These are phyloP conservation scores for Tolypocladium inflatum DNA, from an alignment of 2,329 filamentous ascomycete genomes.

Conservation along the genomic window DNA sequence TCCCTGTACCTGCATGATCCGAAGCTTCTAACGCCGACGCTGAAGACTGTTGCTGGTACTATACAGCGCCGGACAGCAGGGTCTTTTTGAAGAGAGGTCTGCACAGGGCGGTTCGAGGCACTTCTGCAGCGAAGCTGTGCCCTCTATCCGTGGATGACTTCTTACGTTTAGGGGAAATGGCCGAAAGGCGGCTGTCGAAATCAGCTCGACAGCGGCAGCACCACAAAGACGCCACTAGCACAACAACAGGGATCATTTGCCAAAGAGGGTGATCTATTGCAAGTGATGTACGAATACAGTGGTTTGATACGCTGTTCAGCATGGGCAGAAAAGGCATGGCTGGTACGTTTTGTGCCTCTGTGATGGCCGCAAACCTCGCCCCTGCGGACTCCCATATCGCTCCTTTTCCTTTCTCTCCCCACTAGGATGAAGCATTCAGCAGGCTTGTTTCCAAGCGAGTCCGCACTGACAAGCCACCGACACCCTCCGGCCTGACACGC, in stretches of 20 bases:
- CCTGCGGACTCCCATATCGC: neutral
- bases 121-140: neutral
- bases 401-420: neutral
- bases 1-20: neutral
- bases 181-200: neutral
- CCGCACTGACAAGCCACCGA: no score
- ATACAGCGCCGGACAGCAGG: neutral
- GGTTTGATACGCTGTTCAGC: no score
- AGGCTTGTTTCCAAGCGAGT: no score
- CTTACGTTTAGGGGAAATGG: neutral
- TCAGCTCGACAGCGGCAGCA: neutral
- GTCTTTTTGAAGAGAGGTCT: neutral
- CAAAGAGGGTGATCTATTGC: neutral
- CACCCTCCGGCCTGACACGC: no score
- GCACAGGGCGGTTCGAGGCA: neutral
- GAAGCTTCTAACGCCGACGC: neutral
- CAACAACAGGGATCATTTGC: neutral
- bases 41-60: neutral
- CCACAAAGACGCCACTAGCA: neutral
- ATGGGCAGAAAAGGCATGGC: neutral
- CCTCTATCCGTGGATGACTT: neutral
- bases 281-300: neutral
- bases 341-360: neutral
- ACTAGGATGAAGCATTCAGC: neutral
- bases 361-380: neutral